These are phyloP conservation scores for Coemansia sp. DNA, from an alignment of 192 early-diverging fungal genomes.

Conservation along the genomic window DNA sequence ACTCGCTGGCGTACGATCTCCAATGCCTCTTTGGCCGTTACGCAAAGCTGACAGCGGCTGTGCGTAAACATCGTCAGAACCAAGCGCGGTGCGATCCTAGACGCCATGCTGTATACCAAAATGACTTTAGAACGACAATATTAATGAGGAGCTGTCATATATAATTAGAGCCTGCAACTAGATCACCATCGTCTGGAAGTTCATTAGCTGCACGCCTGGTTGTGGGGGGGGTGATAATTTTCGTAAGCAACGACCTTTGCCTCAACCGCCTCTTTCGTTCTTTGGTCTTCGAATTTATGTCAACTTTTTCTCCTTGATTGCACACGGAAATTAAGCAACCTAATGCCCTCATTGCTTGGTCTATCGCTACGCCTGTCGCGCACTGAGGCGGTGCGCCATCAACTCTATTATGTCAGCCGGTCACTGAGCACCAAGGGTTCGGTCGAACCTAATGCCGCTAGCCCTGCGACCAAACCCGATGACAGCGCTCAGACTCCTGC, in stretches of 20 bases:
- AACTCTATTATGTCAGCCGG: neutral
- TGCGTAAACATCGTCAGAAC: constrained; percentile 56
- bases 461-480: neutral
- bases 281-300: neutral
- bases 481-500: neutral
- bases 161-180: neutral
- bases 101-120: neutral
- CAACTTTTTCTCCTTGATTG: neutral
- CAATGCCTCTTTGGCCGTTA: constrained; percentile 49
- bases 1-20: constrained; percentile 38
- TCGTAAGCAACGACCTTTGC: neutral
- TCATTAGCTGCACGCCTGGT: neutral
- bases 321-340: neutral
- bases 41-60: constrained; percentile 52
- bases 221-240: neutral
- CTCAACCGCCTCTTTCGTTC: neutral
- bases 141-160: neutral
- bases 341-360: constrained; percentile 6
- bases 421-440: constrained; percentile 2
- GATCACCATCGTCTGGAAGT: neutral
- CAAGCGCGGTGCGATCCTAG: constrained; percentile 23
- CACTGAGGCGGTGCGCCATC: neutral
- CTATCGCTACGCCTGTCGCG: neutral
- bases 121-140: neutral
- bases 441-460: neutral